Base-by-base conservation (phyloP, 129 eudicot genomes). In the Oenanthe sinensis region DNA sequence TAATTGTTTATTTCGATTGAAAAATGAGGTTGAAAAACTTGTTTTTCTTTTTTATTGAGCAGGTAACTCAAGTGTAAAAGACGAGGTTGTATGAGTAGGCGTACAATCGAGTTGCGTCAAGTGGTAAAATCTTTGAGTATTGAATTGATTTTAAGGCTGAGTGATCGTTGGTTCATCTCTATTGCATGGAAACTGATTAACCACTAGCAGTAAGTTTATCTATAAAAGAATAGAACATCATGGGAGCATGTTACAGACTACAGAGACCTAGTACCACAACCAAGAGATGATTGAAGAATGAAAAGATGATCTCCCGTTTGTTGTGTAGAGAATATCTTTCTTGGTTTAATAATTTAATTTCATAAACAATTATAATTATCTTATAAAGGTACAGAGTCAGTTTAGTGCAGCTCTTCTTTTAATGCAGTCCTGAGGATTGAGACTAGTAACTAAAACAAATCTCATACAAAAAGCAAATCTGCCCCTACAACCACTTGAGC, bases 291-390 rank as follows among this genome's bases (percentile, higher is more conserved):
- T 82, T 84, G 85, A 76, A 72, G 81, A 84, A 78, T 86, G 87
- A 84, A 84, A 82, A 84, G 76, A 83, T 80, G 82, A 86, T 84
- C 85, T 86, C 90, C 86, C 85, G 90, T 86, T 84, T 70, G 46
- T 78, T 82, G 90, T 73, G 90, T 75, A 84, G 81, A 75, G 85
- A 83, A 81, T 83, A 71, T 83, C 40, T 71, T 44, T 81, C 48
- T 36, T 71, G 75, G 80, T 83, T 79, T 60, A 76, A 60, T 68
- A 36, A 37, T 36, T 16, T 37, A 42, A 19, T 39, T 36, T 70
- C 9, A 7, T 7, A 78, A 77, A 45, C 68, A n/a, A 22, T 58
- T 8, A 55, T 22, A 58, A 2, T 2, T 22, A 22, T 55, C 8
- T 2, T 2, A 0, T 58, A 22, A 58, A n/a, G 26, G n/a, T 17